Percentiles rank a stretch among this genome's conserved stretches.
These are phyloP conservation scores for Psilocybe cubensis DNA, from an alignment of 768 basidiomycete genomes.

Conservation along the genomic window DNA sequence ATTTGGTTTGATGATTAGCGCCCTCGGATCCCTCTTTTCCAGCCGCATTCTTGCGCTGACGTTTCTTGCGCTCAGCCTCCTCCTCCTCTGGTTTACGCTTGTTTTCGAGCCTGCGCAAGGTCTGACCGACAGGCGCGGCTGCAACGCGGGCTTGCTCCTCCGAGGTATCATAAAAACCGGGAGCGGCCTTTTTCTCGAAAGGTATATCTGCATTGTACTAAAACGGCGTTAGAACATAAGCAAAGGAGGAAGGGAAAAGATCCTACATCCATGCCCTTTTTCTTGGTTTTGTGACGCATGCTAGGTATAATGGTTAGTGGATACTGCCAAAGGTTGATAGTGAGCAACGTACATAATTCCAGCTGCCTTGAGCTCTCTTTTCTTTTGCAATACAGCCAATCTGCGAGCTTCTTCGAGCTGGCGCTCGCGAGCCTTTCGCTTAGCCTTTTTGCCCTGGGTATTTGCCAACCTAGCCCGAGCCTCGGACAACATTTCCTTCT, in stretches of 20 bases:
- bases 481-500: constrained; percentile 99
- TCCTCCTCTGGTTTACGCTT: constrained; percentile 95
- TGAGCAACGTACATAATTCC: constrained; percentile 82
- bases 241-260: constrained; percentile 1
- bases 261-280: constrained; percentile 96
- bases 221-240: constrained; percentile 7
- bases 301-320: constrained; percentile 35
- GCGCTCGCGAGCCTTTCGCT: constrained; percentile 96
- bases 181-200: constrained; percentile 94
- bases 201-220: constrained; percentile 99
- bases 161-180: constrained; percentile 96
- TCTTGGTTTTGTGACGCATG: constrained; percentile 93
- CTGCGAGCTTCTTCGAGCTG: constrained; percentile 96
- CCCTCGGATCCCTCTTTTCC: constrained; percentile 64
- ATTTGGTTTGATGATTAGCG: constrained; percentile 82
- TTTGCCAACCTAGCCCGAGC: constrained; percentile 97
- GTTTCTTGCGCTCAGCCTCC: constrained; percentile 91
- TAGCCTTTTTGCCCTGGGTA: constrained; percentile 99
- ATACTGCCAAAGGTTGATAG: background rate
- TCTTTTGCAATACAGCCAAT: constrained; percentile 95
- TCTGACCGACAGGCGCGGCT: constrained; percentile 90
- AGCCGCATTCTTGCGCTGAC: constrained; percentile 66
- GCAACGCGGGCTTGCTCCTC: constrained; percentile 90
- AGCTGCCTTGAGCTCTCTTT: constrained; percentile 95
- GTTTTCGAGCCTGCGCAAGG: constrained; percentile 89